These are phyloP conservation scores for Beauveria caledonica DNA, from an alignment of 2,329 filamentous ascomycete genomes.

Conservation along the genomic window DNA sequence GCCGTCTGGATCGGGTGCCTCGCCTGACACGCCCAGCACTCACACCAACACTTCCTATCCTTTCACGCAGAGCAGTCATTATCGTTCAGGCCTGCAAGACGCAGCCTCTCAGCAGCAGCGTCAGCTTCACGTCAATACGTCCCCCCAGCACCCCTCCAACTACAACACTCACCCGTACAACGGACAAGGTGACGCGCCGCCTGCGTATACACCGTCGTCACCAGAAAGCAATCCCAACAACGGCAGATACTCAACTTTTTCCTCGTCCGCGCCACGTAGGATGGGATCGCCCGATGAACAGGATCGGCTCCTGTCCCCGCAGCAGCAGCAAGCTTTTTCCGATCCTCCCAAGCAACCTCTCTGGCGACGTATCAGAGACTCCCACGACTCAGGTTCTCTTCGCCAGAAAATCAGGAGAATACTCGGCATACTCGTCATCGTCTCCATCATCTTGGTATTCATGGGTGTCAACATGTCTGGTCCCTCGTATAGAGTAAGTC, in stretches of 20 bases:
- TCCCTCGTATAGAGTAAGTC: slow-evolving; percentile 23
- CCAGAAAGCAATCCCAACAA: slow-evolving; percentile 24
- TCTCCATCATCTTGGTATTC: slow-evolving; percentile 25
- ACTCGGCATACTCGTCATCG: slow-evolving; percentile 24
- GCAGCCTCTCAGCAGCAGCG: slow-evolving; percentile 9
- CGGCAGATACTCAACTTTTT: slow-evolving; percentile 42
- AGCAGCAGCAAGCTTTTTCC: slow-evolving; percentile 40
- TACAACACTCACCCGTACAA: slow-evolving; percentile 11
- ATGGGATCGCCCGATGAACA: slow-evolving; percentile 38
- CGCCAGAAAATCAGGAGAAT: slow-evolving; percentile 23
- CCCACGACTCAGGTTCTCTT: slow-evolving; percentile 13
- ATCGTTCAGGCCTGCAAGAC: slow-evolving; percentile 11
- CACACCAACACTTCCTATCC: slow-evolving; percentile 7
- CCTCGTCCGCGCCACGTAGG: slow-evolving; percentile 16
- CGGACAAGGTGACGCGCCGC: slow-evolving; percentile 34
- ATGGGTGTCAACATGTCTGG: slow-evolving; percentile 17
- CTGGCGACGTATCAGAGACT: slow-evolving; percentile 23
- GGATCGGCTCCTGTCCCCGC: slow-evolving; percentile 32
- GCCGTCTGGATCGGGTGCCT: slow-evolving; percentile 5
- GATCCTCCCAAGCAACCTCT: slow-evolving; percentile 18
- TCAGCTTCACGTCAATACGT: slow-evolving; percentile 5
- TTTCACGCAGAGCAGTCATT: slow-evolving; percentile 11
- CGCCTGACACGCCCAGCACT: slow-evolving; percentile 8
- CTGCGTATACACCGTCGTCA: slow-evolving; percentile 34
- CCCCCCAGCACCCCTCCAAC: neutral